phyloP scores from a whole-genome alignment of 306 rosid genomes.

The Cucurbita argyrosperma region DNA sequence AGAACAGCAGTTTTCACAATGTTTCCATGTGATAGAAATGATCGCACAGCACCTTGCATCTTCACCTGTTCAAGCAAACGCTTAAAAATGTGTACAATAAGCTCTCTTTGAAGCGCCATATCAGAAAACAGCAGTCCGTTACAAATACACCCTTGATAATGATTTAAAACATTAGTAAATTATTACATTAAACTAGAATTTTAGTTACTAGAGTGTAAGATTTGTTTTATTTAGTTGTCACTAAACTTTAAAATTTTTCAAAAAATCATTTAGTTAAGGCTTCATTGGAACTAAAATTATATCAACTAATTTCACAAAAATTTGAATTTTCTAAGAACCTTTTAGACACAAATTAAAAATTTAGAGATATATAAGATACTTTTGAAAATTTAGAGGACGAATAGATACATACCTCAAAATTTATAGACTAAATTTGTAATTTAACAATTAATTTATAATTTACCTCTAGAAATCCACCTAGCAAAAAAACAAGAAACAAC shows the following conservation, averaged over 20 bases:
- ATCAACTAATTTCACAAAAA: too few relatives aligned
- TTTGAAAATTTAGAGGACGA: not conserved
- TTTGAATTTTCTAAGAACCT: too few relatives aligned
- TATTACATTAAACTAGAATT: too few relatives aligned
- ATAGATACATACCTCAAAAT: not conserved
- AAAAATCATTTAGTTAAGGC: not conserved
- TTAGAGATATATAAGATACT: not conserved
- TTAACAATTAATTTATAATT: not conserved
- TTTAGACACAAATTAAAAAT: too few relatives aligned
- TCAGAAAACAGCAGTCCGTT: not conserved
- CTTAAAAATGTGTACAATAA: not conserved
- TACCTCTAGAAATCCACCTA: not conserved
- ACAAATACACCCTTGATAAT: not conserved
- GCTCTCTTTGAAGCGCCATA: not conserved
- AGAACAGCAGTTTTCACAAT: slow-evolving; percentile 59
- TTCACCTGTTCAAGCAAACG: slow-evolving; percentile 16
- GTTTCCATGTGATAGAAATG: slow-evolving; percentile 43
- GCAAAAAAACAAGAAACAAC: not conserved
- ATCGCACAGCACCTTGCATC: slow-evolving; percentile 76
- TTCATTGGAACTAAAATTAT: too few relatives aligned
- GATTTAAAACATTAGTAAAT: too few relatives aligned
- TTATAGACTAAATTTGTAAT: not conserved
- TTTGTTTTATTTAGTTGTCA: not conserved
- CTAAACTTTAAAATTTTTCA: not conserved
- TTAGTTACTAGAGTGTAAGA: too few relatives aligned